These are phyloP conservation scores for Symbiodinium natans DNA, from an alignment of 73 alveolate genomes.

Conservation along the genomic window DNA sequence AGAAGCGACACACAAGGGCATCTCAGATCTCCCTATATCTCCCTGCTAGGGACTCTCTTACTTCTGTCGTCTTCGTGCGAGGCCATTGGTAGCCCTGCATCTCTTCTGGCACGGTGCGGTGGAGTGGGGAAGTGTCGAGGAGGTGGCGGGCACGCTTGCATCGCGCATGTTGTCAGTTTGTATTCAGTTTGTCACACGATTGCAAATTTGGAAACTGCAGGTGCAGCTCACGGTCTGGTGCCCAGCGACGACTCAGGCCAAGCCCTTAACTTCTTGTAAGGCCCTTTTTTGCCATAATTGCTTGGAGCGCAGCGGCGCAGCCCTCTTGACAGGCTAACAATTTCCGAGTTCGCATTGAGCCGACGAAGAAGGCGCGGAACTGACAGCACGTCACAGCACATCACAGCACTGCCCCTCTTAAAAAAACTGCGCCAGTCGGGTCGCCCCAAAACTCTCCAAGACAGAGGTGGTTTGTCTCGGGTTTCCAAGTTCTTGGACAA, in stretches of 20 bases:
- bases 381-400: neutral
- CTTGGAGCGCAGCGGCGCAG: neutral
- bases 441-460: neutral
- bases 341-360: conserved; percentile 66
- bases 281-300: no score
- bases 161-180: neutral
- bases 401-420: no score
- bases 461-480: neutral
- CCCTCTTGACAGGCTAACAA: conserved; percentile 1
- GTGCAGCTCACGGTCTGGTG: conserved; percentile 46
- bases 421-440: neutral
- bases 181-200: neutral
- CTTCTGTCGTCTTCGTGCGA: neutral
- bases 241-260: conserved; percentile 45
- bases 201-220: neutral
- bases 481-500: neutral
- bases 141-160: neutral
- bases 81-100: conserved; percentile 14
- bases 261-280: no score
- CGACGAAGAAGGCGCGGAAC: conserved; percentile 38
- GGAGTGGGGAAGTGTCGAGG: conserved; percentile 32
- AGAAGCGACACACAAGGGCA: neutral
- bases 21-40: neutral
- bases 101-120: conserved; percentile 63
- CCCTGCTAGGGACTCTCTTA: neutral